A percentile compares a stretch with the other conserved stretches of the same genome.
Evolutionary conservation across 2,329 filamentous ascomycete genomes (phyloP).

Genomic region (Aspergillus flavus): DNA sequence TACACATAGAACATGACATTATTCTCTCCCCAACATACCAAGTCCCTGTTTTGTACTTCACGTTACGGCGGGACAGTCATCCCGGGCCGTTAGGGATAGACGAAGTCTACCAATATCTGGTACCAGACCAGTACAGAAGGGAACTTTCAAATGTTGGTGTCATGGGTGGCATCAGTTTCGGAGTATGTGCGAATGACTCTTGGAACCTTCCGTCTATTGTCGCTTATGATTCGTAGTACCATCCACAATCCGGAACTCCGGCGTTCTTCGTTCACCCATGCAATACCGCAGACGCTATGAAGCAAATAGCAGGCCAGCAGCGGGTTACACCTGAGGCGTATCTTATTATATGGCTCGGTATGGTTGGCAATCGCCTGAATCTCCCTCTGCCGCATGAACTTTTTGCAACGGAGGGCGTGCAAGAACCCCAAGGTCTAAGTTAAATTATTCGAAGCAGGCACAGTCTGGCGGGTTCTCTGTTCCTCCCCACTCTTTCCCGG

Average conservation of each 20-base stretch:
- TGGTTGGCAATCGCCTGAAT: slow-evolving; percentile 78
- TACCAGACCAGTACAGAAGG: slow-evolving; percentile 66
- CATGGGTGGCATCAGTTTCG: slow-evolving; percentile 74
- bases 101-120: slow-evolving; percentile 69
- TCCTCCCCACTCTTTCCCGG: slow-evolving; percentile 15
- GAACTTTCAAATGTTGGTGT: slow-evolving; percentile 63
- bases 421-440: slow-evolving; percentile 22
- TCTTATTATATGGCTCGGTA: slow-evolving; percentile 84
- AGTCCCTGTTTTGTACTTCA: slow-evolving; percentile 77
- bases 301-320: slow-evolving; percentile 54
- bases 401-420: slow-evolving; percentile 30
- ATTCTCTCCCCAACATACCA: slow-evolving; percentile 74
- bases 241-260: slow-evolving; percentile 77
- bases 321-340: slow-evolving; percentile 63
- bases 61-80: slow-evolving; percentile 59
- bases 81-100: slow-evolving; percentile 64
- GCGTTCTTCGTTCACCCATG: slow-evolving; percentile 94
- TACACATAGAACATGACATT: slow-evolving; percentile 70
- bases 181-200: slow-evolving; percentile 59
- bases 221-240: slow-evolving; percentile 63
- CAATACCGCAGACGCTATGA: slow-evolving; percentile 80
- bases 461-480: slow-evolving; percentile 14
- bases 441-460: slow-evolving; percentile 19
- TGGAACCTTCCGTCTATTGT: slow-evolving; percentile 27
- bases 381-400: slow-evolving; percentile 75